phyloP scores from a whole-genome alignment of 225 moss, liverwort and hornwort genomes.

The Pseudisothecium myosuroides region DNA sequence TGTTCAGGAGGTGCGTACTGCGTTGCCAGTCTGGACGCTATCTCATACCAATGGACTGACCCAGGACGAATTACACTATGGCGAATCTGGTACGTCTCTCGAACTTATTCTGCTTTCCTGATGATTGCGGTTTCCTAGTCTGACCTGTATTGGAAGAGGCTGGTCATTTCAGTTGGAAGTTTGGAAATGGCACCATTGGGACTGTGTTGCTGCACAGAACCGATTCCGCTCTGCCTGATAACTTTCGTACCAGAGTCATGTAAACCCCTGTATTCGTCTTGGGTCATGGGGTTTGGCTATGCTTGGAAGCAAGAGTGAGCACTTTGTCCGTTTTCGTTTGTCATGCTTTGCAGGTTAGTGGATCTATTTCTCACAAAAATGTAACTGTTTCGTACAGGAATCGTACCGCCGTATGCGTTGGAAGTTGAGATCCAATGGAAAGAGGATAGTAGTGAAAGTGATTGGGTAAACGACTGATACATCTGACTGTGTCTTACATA shows the following conservation, averaged over 20 bases:
- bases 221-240: neutral
- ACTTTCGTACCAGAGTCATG: neutral
- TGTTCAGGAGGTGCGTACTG: constrained; percentile 71
- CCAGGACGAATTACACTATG: constrained; percentile 70
- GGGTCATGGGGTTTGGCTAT: neutral
- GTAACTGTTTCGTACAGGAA: constrained; percentile 28
- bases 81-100: constrained; percentile 51
- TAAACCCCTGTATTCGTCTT: neutral
- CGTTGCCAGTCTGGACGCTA: constrained; percentile 83
- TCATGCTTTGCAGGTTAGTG: neutral
- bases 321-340: neutral
- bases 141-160: neutral
- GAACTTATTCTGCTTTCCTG: neutral
- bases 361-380: neutral
- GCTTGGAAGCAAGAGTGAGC: neutral
- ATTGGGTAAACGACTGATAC: constrained; percentile 41
- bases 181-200: neutral
- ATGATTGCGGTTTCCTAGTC: neutral
- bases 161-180: neutral
- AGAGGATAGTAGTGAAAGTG: constrained; percentile 41
- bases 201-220: neutral
- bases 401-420: constrained; percentile 83
- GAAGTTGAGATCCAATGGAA: constrained; percentile 90
- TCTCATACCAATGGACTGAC: constrained; percentile 68
- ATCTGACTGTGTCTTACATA: neutral